These are phyloP conservation scores for Orbilia brochopaga DNA, from an alignment of 2,329 filamentous ascomycete genomes.

Conservation along the genomic window DNA sequence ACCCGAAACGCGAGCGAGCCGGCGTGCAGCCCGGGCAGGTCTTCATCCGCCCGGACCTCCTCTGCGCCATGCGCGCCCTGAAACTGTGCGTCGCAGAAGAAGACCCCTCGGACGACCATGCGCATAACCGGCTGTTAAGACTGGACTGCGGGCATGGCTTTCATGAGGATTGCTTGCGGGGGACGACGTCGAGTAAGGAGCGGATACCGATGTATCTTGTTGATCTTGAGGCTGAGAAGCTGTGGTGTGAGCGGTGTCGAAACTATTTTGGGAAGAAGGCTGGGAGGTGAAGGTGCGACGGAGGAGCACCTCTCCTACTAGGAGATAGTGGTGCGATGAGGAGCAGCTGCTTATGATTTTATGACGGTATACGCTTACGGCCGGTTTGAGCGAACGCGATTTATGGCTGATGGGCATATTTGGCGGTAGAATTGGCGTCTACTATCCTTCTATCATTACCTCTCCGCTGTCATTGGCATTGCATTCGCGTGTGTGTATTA, in stretches of 20 bases:
- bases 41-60: constrained; percentile 45
- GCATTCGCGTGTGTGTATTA: too few relatives aligned
- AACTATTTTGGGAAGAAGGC: constrained; percentile 42
- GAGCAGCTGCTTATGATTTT: neutral
- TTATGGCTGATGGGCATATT: too few relatives aligned
- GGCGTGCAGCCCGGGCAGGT: constrained; percentile 43
- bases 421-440: too few relatives aligned
- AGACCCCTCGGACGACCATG: constrained; percentile 26
- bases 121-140: constrained; percentile 46
- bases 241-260: constrained; percentile 47
- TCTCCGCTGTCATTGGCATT: too few relatives aligned
- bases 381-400: neutral
- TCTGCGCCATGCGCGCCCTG: constrained; percentile 35
- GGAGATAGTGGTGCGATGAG: neutral
- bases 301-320: neutral
- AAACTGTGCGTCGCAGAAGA: constrained; percentile 33
- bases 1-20: constrained; percentile 28
- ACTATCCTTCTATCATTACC: too few relatives aligned
- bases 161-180: constrained; percentile 52
- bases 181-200: constrained; percentile 27
- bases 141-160: constrained; percentile 53
- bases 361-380: neutral
- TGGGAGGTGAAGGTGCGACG: constrained; percentile 26
- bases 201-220: constrained; percentile 35
- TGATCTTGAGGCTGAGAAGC: constrained; percentile 41